Percentiles rank a stretch among this genome's conserved stretches.
Conservation (phyloP, 2,329 filamentous ascomycete genomes). For the Stagonosporopsis cucurbitacearum region DNA sequence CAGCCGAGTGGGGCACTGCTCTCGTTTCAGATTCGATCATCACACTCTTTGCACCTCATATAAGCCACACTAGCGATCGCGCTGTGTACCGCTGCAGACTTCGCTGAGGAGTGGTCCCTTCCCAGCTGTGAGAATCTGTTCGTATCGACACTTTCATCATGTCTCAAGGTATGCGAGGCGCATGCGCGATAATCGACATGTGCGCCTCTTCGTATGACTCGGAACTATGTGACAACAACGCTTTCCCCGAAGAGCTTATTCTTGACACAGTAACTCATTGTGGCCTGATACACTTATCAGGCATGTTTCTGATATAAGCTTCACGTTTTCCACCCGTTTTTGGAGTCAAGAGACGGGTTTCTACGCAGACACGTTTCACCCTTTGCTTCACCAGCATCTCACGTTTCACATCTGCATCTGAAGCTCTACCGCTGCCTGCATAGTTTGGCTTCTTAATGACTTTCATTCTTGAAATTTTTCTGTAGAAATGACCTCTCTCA, state of each 20-base stretch:
- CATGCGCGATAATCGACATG: background rate
- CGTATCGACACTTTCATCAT: background rate
- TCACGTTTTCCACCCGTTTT: background rate
- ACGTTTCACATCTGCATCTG: slow-evolving; percentile 29
- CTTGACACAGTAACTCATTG: background rate
- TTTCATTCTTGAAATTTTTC: background rate
- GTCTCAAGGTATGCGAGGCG: background rate
- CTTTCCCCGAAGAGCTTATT: background rate
- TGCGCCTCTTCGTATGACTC: no score
- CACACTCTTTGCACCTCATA: slow-evolving; percentile 12
- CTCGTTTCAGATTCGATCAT: slow-evolving; percentile 16
- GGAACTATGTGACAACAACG: background rate
- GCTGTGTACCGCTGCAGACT: background rate
- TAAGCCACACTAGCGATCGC: slow-evolving; percentile 5
- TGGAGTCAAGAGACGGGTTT: slow-evolving; percentile 14
- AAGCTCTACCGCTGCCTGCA: background rate
- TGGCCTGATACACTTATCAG: slow-evolving; percentile 16
- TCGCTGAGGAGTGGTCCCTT: background rate
- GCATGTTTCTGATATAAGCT: slow-evolving; percentile 19
- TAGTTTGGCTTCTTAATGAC: background rate
- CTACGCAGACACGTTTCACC: slow-evolving; percentile 33
- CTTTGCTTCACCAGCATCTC: slow-evolving; percentile 24
- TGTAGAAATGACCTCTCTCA: slow-evolving; percentile 15
- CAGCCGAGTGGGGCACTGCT: slow-evolving; percentile 8
- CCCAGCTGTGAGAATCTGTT: no score